Percentiles rank a stretch among this genome's conserved stretches.
phyloP scores from a whole-genome alignment of 2,329 filamentous ascomycete genomes.

The Cordyceps sp. region DNA sequence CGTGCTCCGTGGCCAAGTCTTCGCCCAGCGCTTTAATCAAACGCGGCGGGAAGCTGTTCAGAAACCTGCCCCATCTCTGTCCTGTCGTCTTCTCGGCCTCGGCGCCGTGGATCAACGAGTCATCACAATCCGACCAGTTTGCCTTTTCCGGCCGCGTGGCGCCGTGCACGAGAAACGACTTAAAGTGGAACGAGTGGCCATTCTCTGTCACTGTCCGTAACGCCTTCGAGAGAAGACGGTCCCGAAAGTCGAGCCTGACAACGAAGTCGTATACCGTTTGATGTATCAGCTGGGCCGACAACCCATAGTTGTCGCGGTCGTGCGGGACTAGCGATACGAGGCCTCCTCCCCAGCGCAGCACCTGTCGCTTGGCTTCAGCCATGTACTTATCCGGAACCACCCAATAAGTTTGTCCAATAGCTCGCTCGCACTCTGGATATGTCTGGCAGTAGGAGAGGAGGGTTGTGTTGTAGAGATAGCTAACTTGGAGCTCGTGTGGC shows the following conservation, averaged over 20 bases:
- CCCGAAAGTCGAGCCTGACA: not conserved
- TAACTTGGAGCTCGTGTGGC: not conserved
- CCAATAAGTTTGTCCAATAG: not conserved
- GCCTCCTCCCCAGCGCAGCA: not conserved
- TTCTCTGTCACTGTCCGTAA: not conserved
- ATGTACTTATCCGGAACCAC: not conserved
- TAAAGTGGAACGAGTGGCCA: not conserved
- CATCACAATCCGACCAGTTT: too few species aligned
- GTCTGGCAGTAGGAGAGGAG: not conserved
- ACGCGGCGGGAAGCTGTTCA: not conserved
- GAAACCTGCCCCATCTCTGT: not conserved
- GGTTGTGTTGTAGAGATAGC: not conserved
- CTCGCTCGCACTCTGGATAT: not conserved
- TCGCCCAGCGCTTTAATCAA: not conserved
- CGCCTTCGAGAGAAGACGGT: not conserved
- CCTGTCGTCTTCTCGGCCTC: not conserved
- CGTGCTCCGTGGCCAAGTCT: too few species aligned
- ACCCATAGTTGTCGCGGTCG: too few species aligned
- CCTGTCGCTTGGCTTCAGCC: not conserved
- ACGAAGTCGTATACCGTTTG: not conserved
- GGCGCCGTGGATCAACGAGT: not conserved
- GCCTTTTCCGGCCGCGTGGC: too few species aligned
- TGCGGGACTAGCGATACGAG: not conserved
- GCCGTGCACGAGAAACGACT: not conserved
- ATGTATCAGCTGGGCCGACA: not conserved